A percentile compares a stretch with the other conserved stretches of the same genome.
Evolutionary conservation across 805 yeast genomes (phyloP).

Genomic region (Myxozyma melibiosi): DNA sequence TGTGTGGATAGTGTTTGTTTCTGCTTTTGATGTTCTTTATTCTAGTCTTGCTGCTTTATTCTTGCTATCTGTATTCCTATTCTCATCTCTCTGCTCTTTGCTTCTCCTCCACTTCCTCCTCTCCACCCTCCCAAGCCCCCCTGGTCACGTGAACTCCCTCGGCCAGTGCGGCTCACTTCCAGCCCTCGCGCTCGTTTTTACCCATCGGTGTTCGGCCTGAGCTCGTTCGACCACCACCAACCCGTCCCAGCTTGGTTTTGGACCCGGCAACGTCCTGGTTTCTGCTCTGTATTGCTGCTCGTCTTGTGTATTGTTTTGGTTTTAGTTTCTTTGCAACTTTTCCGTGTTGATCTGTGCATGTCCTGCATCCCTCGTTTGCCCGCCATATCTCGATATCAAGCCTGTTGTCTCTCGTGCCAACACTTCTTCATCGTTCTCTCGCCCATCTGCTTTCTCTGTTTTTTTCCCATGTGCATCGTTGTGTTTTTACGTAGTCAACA

Average conservation of each 20-base stretch:
- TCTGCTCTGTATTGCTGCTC: too few species aligned
- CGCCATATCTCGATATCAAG: too few species aligned
- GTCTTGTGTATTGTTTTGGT: background rate
- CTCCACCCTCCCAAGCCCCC: background rate
- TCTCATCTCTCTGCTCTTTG: background rate
- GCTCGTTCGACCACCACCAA: background rate
- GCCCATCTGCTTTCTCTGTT: too few species aligned
- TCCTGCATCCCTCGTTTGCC: too few species aligned
- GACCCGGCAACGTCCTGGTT: background rate
- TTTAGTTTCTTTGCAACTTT: too few species aligned
- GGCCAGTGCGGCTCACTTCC: constrained; percentile 5
- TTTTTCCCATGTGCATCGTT: too few species aligned
- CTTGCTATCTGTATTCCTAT: background rate
- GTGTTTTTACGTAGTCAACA: too few species aligned
- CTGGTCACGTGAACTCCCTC: constrained; percentile 11
- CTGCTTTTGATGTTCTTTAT: too few species aligned
- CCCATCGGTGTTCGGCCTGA: constrained; percentile 5
- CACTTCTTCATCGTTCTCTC: too few species aligned
- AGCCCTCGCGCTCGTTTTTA: constrained; percentile 7
- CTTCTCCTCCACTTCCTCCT: background rate
- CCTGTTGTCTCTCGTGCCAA: too few species aligned
- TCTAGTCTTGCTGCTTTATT: background rate
- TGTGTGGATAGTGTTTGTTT: too few species aligned
- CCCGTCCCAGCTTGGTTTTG: background rate
- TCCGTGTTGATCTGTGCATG: too few species aligned